Evolutionary conservation across 2,329 filamentous ascomycete species (phyloP).

Genomic region (Purpureocillium takamizusanense): DNA sequence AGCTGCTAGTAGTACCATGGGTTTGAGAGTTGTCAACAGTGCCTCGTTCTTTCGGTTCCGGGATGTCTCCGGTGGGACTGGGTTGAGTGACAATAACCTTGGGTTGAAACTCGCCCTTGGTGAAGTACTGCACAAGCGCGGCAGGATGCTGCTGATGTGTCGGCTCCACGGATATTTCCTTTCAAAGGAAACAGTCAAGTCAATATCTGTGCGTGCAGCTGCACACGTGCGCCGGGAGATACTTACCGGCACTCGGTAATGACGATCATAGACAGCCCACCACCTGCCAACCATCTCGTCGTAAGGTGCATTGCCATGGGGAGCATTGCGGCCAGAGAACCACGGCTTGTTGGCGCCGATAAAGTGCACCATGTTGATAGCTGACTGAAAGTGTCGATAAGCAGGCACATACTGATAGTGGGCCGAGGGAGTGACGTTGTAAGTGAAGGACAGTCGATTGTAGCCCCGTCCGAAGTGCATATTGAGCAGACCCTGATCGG

Average conservation of each 20-base stretch:
- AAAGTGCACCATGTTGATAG: slow-evolving; percentile 87
- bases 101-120: slow-evolving; percentile 44
- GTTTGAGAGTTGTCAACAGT: no score
- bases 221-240: neutral
- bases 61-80: neutral
- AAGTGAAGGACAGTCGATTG: slow-evolving; percentile 86
- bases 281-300: slow-evolving; percentile 78
- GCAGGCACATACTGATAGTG: slow-evolving; percentile 97
- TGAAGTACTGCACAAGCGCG: slow-evolving; percentile 41
- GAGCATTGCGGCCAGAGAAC: slow-evolving; percentile 52
- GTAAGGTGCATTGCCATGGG: slow-evolving; percentile 54
- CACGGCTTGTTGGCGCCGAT: slow-evolving; percentile 90
- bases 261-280: slow-evolving; percentile 91
- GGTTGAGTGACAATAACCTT: slow-evolving; percentile 10
- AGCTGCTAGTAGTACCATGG: no score
- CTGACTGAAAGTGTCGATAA: slow-evolving; percentile 84
- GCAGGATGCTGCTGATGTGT: slow-evolving; percentile 9
- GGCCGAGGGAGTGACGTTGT: slow-evolving; percentile 93
- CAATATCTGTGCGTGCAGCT: no score
- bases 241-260: slow-evolving; percentile 55
- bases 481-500: slow-evolving; percentile 91
- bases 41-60: no score
- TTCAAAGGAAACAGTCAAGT: neutral
- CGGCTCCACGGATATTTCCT: slow-evolving; percentile 10
- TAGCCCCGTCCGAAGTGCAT: slow-evolving; percentile 81